Evolutionary conservation across 306 rosid species (phyloP).

Genomic region (Vigna unguiculata): DNA sequence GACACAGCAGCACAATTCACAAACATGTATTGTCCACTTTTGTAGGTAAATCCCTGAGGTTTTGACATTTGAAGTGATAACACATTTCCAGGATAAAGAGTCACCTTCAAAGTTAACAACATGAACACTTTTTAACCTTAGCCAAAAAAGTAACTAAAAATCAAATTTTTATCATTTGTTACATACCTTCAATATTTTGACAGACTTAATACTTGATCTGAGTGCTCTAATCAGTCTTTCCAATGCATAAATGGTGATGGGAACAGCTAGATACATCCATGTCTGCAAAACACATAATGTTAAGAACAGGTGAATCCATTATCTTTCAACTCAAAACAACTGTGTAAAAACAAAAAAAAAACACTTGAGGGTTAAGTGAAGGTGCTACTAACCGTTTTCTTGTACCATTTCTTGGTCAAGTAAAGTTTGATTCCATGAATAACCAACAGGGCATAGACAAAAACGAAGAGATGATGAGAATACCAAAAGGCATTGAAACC

Average conservation of each 20-base stretch:
- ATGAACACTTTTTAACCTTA: constrained; percentile 7
- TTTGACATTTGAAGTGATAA: constrained; percentile 64
- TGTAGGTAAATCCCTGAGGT: constrained; percentile 67
- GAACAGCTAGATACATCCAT: constrained; percentile 67
- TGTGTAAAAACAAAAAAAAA: too few relatives aligned
- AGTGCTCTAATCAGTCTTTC: constrained; percentile 58
- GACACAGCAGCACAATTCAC: constrained; percentile 67
- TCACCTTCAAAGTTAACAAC: constrained; percentile 59
- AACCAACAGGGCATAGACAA: constrained; percentile 66
- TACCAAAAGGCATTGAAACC: constrained; percentile 86
- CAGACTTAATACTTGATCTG: constrained; percentile 58
- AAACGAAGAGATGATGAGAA: constrained; percentile 71
- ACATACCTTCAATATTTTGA: constrained; percentile 51
- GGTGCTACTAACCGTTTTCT: constrained; percentile 72
- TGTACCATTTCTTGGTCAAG: constrained; percentile 62
- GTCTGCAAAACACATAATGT: constrained; percentile 45
- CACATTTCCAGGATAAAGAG: constrained; percentile 70
- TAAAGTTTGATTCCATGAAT: constrained; percentile 67
- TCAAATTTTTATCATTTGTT: constrained; percentile 27
- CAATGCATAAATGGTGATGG: constrained; percentile 53
- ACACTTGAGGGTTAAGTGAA: constrained; percentile 24
- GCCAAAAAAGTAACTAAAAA: constrained; percentile 15
- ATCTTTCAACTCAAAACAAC: constrained; percentile 29
- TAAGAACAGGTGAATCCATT: constrained; percentile 11
- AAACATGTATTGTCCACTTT: constrained; percentile 73